phyloP scores from a whole-genome alignment of 2,329 filamentous ascomycete species.

The Aureobasidium musti region DNA sequence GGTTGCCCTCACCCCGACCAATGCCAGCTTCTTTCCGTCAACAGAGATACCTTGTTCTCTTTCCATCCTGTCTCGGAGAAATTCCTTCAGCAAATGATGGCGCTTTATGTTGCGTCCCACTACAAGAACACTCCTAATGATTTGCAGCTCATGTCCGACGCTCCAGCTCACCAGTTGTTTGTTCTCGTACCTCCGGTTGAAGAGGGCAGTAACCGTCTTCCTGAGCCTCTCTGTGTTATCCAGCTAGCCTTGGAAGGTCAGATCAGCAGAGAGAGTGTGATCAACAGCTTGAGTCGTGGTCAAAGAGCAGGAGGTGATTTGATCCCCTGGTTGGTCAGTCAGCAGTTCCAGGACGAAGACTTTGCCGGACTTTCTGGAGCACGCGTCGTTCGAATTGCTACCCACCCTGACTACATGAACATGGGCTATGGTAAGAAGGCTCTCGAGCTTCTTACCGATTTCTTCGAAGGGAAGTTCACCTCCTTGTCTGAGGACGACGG shows the following conservation, averaged over 20 bases:
- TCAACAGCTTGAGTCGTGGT: conserved; percentile 85
- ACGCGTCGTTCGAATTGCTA: conserved; percentile 89
- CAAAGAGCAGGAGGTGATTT: conserved; percentile 88
- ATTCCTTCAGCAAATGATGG: conserved; percentile 97
- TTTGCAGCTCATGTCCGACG: conserved; percentile 97
- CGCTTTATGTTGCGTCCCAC: conserved; percentile 92
- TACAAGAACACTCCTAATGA: conserved; percentile 99
- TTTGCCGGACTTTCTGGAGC: conserved; percentile 93
- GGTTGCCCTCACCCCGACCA: conserved; percentile 88
- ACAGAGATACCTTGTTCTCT: conserved; percentile 95
- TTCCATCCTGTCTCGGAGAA: conserved; percentile 97
- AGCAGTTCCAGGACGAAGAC: conserved; percentile 97
- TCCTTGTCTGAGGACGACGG: conserved; percentile 72
- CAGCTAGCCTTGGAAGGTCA: conserved; percentile 93
- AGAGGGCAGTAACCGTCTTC: conserved; percentile 74
- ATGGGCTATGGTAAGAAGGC: conserved; percentile 96
- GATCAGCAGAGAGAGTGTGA: conserved; percentile 89
- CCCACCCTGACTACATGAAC: conserved; percentile 85
- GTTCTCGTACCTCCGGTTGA: conserved; percentile 86
- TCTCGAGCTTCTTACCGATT: conserved; percentile 82
- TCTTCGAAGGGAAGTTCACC: conserved; percentile 91
- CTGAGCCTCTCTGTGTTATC: conserved; percentile 91
- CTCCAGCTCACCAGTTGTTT: conserved; percentile 93
- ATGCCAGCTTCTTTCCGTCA: conserved; percentile 91
- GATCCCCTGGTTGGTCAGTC: conserved; percentile 95